Evolutionary conservation across 2,329 filamentous ascomycete genomes (phyloP).

Genomic region (Fusarium pilosicola): DNA sequence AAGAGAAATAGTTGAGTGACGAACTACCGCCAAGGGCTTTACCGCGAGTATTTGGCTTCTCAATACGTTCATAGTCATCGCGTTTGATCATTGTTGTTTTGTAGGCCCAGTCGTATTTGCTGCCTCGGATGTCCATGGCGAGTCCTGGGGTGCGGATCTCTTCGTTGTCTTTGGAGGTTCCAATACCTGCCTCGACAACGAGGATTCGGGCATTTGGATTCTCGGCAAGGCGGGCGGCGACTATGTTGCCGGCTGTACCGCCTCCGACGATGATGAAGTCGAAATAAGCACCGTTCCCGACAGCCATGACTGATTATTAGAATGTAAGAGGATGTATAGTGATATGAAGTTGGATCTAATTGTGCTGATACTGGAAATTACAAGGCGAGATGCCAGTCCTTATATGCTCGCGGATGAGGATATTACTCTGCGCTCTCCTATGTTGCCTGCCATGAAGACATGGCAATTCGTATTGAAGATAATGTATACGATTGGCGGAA

Average conservation of each 20-base stretch:
- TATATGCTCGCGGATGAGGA: neutral
- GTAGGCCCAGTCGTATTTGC: constrained; percentile 68
- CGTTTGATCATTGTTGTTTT: constrained; percentile 70
- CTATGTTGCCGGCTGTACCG: constrained; percentile 49
- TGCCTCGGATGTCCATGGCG: constrained; percentile 64
- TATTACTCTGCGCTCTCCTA: neutral
- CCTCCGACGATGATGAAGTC: constrained; percentile 15
- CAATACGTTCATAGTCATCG: constrained; percentile 67
- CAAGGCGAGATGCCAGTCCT: too few species aligned
- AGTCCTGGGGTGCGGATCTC: neutral
- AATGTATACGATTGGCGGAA: neutral
- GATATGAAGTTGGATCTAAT: neutral
- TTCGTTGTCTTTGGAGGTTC: neutral
- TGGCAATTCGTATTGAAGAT: too few species aligned
- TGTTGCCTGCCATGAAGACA: fast-evolving
- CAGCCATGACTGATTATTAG: neutral
- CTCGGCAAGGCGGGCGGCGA: constrained; percentile 51
- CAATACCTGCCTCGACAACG: constrained; percentile 58
- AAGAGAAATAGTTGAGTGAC: constrained; percentile 71
- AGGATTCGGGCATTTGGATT: constrained; percentile 54
- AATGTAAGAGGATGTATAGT: neutral
- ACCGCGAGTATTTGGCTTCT: constrained; percentile 72
- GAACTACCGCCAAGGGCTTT: constrained; percentile 68
- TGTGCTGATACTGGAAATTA: neutral
- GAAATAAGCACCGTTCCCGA: neutral